Conservation (phyloP, 805 yeast genomes). For the Komagataella ulmi region DNA sequence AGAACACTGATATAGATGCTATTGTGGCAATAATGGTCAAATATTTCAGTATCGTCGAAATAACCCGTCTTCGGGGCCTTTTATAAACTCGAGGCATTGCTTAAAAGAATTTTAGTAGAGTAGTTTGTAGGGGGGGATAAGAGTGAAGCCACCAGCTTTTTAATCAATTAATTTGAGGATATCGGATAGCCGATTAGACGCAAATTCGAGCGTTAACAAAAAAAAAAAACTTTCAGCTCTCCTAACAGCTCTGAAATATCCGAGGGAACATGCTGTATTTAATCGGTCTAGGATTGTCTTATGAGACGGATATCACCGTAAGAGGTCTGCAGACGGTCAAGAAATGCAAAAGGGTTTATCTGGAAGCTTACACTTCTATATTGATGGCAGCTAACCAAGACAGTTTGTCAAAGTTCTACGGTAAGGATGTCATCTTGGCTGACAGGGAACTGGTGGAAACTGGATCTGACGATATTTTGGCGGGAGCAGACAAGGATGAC, state of each 20-base stretch:
- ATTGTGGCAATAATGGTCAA: not conserved
- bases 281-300: slow-evolving; percentile 84
- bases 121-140: not conserved
- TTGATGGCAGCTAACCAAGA: slow-evolving; percentile 81
- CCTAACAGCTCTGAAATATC: not conserved
- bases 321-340: slow-evolving; percentile 82
- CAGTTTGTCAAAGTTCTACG: slow-evolving; percentile 72
- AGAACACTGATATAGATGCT: not conserved
- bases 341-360: slow-evolving; percentile 77
- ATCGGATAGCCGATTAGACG: not conserved
- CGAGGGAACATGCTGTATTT: slow-evolving; percentile 58
- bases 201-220: not conserved
- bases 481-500: slow-evolving; percentile 66
- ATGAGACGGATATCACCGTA: slow-evolving; percentile 84
- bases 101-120: not conserved
- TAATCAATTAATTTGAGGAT: not conserved
- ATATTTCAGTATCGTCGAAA: not conserved
- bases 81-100: not conserved
- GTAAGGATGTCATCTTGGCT: slow-evolving; percentile 73
- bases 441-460: slow-evolving; percentile 91
- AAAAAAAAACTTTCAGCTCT: not conserved
- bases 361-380: slow-evolving; percentile 92
- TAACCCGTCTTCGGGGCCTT: not conserved
- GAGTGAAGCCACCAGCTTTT: not conserved
- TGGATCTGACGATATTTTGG: slow-evolving; percentile 74